phyloP scores from a whole-genome alignment of 495 filamentous ascomycete genomes.

The Hypoxylon trugodes region DNA sequence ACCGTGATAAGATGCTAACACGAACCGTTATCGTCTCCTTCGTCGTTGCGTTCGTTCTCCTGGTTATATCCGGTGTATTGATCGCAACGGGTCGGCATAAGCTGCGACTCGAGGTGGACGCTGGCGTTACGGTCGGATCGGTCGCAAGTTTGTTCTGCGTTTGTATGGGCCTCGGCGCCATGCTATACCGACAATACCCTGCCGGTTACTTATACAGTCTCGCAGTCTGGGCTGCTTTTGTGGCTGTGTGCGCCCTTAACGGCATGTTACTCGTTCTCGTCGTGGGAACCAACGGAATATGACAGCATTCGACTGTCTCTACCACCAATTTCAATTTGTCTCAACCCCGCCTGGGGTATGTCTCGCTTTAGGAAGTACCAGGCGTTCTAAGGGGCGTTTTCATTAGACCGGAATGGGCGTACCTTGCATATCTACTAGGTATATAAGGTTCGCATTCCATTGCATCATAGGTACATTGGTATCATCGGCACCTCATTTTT shows the following conservation, averaged over 20 bases:
- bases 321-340: not conserved
- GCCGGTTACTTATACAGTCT: conserved; percentile 51
- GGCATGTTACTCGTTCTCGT: conserved; percentile 61
- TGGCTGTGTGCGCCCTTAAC: conserved; percentile 57
- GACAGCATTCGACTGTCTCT: conserved; percentile 9
- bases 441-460: not conserved
- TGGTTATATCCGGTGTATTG: conserved; percentile 61
- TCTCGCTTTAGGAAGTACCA: conserved; percentile 4
- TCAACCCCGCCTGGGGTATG: not conserved
- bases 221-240: conserved; percentile 56
- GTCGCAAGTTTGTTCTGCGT: conserved; percentile 63
- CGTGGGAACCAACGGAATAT: conserved; percentile 48
- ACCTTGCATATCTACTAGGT: conserved; percentile 28
- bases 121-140: conserved; percentile 67
- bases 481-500: not conserved
- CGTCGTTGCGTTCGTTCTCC: conserved; percentile 57
- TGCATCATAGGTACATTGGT: not conserved
- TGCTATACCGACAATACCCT: conserved; percentile 54
- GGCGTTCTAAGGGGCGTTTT: conserved; percentile 7
- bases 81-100: conserved; percentile 62
- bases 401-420: conserved; percentile 13
- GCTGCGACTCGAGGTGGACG: conserved; percentile 65
- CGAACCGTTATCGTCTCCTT: conserved; percentile 56
- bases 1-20: conserved; percentile 58
- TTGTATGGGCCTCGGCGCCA: conserved; percentile 59